Evolutionary conservation across 2,329 filamentous ascomycete species (phyloP), one percentile per base, ranked within the genome.

Genomic region (Didymella lethalis): DNA sequence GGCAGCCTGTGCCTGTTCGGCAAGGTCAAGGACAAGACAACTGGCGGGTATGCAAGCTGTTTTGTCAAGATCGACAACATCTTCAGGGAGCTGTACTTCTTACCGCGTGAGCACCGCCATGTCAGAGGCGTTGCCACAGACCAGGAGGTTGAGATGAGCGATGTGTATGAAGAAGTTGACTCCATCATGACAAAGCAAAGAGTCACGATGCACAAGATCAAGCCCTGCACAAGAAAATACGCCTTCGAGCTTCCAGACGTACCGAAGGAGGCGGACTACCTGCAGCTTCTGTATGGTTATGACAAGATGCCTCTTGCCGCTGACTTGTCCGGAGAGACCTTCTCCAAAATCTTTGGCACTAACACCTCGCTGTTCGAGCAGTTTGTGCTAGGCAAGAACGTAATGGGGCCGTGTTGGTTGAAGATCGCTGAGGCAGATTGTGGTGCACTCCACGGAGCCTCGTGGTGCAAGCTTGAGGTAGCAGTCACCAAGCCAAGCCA

Each of bases 381-480:
- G 69, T 99, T 99, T 73, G 95, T 99, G 20, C 84, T 99, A 5
- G 97, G 93, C 91, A 98, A 97, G 80, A 96, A 97, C 73, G 91
- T 99, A 68, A 99, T 97, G 94, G 95, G 95, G 1, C 95, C 95
- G 29, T 98, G 95, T 76, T 99, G 95, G 95, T 85, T 99, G 45
- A 93, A 90, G 73, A 95, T 99, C 54, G 86, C 93, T 65, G 89
- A 90, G 65, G 91, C 91, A 29, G 89, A 97, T 75, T 97, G 96
- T 74, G 85, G 85, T 18, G 83, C 90, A 6, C 84, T 98, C 66
- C 94, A 92, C 77, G 97, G 97, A 69, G 91, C 93, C 11, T 99
- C 95, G 0, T 95, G 96, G 86, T 97, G 95, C 83, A 98, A 97
- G 78, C 86, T 99, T 11, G 95, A 99, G 78, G 88, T 96, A 48